Conservation (phyloP, 2,329 filamentous ascomycete species). For the Fusarium sulawesiense region DNA sequence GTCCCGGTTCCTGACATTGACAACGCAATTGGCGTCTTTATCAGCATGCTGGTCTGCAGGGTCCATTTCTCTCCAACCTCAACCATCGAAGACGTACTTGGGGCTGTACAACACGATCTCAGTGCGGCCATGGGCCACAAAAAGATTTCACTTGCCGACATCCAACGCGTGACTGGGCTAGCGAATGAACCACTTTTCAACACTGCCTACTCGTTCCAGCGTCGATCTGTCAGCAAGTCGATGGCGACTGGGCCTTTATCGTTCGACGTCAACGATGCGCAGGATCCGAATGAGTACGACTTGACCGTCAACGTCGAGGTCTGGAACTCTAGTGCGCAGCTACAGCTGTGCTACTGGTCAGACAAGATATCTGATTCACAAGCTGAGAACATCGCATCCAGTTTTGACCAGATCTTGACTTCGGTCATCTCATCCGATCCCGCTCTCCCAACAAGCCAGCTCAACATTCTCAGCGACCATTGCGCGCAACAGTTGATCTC, state of each 20-base stretch:
- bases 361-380: slow-evolving; percentile 37
- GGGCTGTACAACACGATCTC: slow-evolving; percentile 7
- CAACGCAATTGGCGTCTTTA: slow-evolving; percentile 29
- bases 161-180: slow-evolving; percentile 1
- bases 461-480: slow-evolving; percentile 31
- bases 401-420: slow-evolving; percentile 33
- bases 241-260: slow-evolving; percentile 24
- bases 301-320: slow-evolving; percentile 40
- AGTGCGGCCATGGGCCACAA: slow-evolving; percentile 15
- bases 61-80: neutral
- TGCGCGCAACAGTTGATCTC: slow-evolving; percentile 23
- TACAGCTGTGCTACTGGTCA: slow-evolving; percentile 42
- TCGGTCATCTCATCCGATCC: slow-evolving; percentile 1
- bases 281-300: slow-evolving; percentile 39
- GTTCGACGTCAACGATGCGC: slow-evolving; percentile 27
- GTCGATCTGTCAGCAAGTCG: slow-evolving; percentile 23
- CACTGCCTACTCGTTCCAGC: slow-evolving; percentile 41
- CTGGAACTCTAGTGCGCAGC: slow-evolving; percentile 33
- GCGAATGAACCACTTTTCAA: slow-evolving; percentile 32
- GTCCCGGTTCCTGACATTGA: slow-evolving; percentile 7
- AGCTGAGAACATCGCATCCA: slow-evolving; percentile 33
- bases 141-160: slow-evolving; percentile 17
- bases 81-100: neutral
- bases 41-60: slow-evolving; percentile 33
- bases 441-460: slow-evolving; percentile 14